Evolutionary conservation across 2,329 filamentous ascomycete species (phyloP).

Genomic region (Monilinia aucupariae): DNA sequence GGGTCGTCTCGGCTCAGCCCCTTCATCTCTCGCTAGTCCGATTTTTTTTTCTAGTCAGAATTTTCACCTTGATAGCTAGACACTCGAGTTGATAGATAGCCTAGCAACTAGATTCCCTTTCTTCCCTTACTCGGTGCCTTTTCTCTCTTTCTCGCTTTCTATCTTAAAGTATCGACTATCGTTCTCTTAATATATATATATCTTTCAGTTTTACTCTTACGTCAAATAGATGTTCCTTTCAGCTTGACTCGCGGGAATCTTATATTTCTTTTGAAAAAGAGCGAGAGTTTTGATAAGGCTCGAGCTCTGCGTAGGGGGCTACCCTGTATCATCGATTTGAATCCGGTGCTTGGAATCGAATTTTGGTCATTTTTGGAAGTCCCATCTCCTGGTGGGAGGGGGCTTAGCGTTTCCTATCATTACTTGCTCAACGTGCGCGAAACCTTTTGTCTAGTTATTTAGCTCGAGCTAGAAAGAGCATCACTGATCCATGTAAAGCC

Average conservation of each 20-base stretch:
- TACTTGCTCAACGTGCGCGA: not conserved
- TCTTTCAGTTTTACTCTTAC: too few relatives aligned
- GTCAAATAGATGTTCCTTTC: too few relatives aligned
- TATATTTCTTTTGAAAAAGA: too few relatives aligned
- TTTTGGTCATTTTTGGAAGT: not conserved
- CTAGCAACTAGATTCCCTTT: not conserved
- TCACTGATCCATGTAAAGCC: too few relatives aligned
- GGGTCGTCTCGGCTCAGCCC: slow-evolving; percentile 5
- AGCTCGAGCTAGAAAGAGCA: too few relatives aligned
- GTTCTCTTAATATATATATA: too few relatives aligned
- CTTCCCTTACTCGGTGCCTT: not conserved
- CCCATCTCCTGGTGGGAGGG: too few relatives aligned
- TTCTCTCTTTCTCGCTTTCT: not conserved
- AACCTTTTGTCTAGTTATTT: not conserved
- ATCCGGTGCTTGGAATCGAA: not conserved
- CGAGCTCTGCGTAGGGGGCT: not conserved
- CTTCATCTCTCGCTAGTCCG: slow-evolving; percentile 1
- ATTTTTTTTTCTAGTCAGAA: not conserved
- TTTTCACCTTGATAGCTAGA: not conserved
- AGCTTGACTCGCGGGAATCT: too few relatives aligned
- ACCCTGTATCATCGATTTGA: not conserved
- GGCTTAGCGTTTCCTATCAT: not conserved
- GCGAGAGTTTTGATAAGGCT: too few relatives aligned
- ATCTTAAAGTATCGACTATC: too few relatives aligned
- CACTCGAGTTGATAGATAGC: too few relatives aligned